A percentile compares a stretch with the other conserved stretches of the same genome.
Conservation (phyloP, 2,329 filamentous ascomycete species). For the Cordyceps farinosa region DNA sequence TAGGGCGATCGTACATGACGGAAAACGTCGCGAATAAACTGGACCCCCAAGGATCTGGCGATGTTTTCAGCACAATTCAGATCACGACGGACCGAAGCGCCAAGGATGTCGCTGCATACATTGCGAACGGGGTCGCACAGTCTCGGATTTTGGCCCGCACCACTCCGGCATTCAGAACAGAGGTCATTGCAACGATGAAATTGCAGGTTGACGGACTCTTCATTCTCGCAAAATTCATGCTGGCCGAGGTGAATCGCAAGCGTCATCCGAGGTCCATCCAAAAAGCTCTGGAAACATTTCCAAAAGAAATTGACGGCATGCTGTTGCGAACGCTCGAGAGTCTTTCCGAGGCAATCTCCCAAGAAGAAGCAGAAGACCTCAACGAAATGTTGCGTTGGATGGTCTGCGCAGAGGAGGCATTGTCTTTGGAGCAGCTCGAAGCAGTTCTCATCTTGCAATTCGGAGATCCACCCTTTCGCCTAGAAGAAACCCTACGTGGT, state of each 20-base stretch:
- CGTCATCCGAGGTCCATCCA: conserved; percentile 43
- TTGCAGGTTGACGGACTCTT: conserved; percentile 45
- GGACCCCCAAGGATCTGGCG: conserved; percentile 30
- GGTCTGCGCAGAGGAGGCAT: conserved; percentile 40
- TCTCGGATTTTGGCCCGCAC: conserved; percentile 36
- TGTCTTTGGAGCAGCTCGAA: conserved; percentile 44
- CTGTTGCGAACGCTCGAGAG: conserved; percentile 40
- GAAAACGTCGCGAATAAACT: conserved; percentile 35
- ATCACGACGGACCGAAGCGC: conserved; percentile 42
- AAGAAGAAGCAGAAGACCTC: conserved; percentile 39
- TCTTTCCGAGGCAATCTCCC: conserved; percentile 38
- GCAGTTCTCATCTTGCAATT: conserved; percentile 41
- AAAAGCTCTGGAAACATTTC: conserved; percentile 42
- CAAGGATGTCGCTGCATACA: conserved; percentile 41
- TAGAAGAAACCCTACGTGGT: conserved; percentile 41
- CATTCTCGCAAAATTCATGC: conserved; percentile 48
- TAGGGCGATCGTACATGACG: conserved; percentile 41
- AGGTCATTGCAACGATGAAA: conserved; percentile 39
- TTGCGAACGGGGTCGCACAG: conserved; percentile 38
- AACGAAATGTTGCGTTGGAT: conserved; percentile 47
- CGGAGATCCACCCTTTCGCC: conserved; percentile 37
- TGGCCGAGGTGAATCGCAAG: conserved; percentile 46
- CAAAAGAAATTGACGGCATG: conserved; percentile 42
- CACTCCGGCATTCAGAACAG: conserved; percentile 31
- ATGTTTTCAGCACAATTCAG: conserved; percentile 37